Percentiles rank a stretch among this genome's conserved stretches.
phyloP scores from a whole-genome alignment of 2,329 filamentous ascomycete species.

The Stemphylium beticola region DNA sequence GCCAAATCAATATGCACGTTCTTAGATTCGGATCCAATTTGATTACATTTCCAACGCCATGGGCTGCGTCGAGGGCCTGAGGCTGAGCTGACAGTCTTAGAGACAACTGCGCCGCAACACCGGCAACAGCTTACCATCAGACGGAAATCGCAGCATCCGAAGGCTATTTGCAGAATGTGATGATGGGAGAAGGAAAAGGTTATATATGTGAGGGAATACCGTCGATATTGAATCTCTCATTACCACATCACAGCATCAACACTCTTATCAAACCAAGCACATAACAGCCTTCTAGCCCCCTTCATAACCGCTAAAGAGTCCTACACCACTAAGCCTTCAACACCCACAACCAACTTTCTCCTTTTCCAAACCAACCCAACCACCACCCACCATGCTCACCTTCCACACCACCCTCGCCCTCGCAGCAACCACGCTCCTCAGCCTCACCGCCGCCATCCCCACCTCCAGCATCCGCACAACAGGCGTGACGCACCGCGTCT shows the following conservation, averaged over 20 bases:
- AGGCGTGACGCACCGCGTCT: constrained; percentile 38
- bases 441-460: constrained; percentile 21
- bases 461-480: constrained; percentile 17
- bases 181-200: not conserved
- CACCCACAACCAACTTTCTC: not conserved
- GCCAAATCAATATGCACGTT: not conserved
- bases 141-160: constrained; percentile 15
- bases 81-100: constrained; percentile 11
- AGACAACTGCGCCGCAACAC: not conserved
- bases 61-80: constrained; percentile 2
- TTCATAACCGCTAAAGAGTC: not conserved
- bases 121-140: constrained; percentile 8
- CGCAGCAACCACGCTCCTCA: constrained; percentile 26
- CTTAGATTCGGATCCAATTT: not conserved
- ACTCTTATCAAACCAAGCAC: not conserved
- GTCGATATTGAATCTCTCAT: constrained; percentile 22
- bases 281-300: not conserved
- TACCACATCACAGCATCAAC: constrained; percentile 9
- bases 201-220: constrained; percentile 18
- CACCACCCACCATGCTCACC: constrained; percentile 36
- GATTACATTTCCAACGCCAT: not conserved
- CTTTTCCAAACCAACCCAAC: constrained; percentile 1
- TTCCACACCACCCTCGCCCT: constrained; percentile 30
- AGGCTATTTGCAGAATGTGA: constrained; percentile 15
- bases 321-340: not conserved